These are phyloP conservation scores for Ilex paraguariensis DNA, from an alignment of 305 asterid genomes.

Conservation along the genomic window DNA sequence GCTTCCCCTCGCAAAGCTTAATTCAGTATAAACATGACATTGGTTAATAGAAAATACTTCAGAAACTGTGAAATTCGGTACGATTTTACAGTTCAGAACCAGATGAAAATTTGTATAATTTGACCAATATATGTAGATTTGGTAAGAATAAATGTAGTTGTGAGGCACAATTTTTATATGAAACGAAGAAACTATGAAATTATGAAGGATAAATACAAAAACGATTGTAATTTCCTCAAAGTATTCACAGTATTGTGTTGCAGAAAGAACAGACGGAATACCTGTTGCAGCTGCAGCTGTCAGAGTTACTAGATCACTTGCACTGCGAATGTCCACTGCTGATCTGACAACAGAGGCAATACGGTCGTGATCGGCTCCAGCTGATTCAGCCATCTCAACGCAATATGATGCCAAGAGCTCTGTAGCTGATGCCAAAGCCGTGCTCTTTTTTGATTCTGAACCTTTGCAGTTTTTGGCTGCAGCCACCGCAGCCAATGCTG, in stretches of 20 bases:
- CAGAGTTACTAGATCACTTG: constrained; percentile 66
- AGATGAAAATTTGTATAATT: no score
- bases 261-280: constrained; percentile 9
- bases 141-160: neutral
- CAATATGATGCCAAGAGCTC: constrained; percentile 78
- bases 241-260: neutral
- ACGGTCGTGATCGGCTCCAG: constrained; percentile 54
- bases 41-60: no score
- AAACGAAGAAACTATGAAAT: no score
- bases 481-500: constrained; percentile 59
- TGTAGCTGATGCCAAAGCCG: constrained; percentile 74
- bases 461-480: constrained; percentile 40
- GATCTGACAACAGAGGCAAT: constrained; percentile 62
- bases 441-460: constrained; percentile 46
- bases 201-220: no score
- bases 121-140: no score
- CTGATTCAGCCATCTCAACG: constrained; percentile 70
- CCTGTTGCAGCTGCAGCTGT: constrained; percentile 96
- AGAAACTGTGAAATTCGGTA: neutral
- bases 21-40: neutral
- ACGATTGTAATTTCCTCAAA: no score
- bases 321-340: constrained; percentile 55
- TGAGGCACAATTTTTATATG: neutral
- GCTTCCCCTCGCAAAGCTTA: constrained; percentile 88
- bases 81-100: no score